Evolutionary conservation across 2,329 filamentous ascomycete genomes (phyloP).

Genomic region (Pseudogymnoascus sp.): DNA sequence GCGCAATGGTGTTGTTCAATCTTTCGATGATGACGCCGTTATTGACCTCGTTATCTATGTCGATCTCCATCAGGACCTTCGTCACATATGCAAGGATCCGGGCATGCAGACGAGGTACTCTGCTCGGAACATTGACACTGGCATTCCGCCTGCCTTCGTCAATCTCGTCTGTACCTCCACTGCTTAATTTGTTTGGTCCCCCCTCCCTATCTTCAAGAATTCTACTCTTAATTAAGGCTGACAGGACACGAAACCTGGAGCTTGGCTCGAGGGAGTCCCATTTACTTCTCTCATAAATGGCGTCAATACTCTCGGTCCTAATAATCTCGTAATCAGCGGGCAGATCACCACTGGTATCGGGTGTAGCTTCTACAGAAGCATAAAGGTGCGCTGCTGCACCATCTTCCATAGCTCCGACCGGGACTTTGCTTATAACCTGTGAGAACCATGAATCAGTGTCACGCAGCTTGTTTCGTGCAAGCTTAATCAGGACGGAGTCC

Average conservation of each 20-base stretch:
- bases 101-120: constrained; percentile 10
- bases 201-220: constrained; percentile 6
- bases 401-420: background rate
- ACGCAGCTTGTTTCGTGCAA: constrained; percentile 5
- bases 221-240: constrained; percentile 10
- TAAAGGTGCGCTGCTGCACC: background rate
- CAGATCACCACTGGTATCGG: background rate
- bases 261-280: background rate
- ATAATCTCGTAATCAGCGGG: background rate
- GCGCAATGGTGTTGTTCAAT: constrained; percentile 12
- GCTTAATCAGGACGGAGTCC: constrained; percentile 14
- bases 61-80: constrained; percentile 11
- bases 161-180: background rate
- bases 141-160: background rate
- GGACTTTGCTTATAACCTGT: background rate
- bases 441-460: background rate
- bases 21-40: constrained; percentile 7
- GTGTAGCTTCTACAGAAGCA: background rate
- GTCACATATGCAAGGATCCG: constrained; percentile 13
- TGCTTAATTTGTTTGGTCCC: background rate
- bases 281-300: background rate
- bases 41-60: background rate
- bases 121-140: background rate
- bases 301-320: background rate
- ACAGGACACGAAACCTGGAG: constrained; percentile 10